A percentile compares a stretch with the other conserved stretches of the same genome.
These are phyloP conservation scores for Hyaloscypha finlandica DNA, from an alignment of 495 filamentous ascomycete species.

Conservation along the genomic window DNA sequence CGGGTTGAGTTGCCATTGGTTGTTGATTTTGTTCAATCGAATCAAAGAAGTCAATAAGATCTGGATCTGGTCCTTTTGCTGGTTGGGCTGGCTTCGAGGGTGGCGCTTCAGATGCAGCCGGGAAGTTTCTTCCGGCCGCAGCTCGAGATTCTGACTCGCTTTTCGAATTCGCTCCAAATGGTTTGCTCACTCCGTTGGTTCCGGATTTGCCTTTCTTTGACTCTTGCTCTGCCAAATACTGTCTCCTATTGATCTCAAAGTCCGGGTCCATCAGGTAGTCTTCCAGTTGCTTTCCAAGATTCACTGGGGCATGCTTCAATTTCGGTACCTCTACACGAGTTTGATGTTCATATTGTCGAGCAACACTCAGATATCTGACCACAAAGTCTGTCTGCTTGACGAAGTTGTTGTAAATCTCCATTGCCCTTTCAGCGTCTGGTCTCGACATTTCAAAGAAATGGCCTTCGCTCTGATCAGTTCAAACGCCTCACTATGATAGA, in stretches of 20 bases:
- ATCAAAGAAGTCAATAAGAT: conserved; percentile 98
- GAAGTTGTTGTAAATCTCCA: conserved; percentile 92
- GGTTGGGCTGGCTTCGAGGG: conserved; percentile 42
- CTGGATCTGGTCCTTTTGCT: conserved; percentile 66
- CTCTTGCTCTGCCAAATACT: conserved; percentile 85
- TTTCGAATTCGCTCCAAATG: conserved; percentile 18
- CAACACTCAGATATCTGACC: conserved; percentile 84
- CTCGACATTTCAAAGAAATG: conserved; percentile 99
- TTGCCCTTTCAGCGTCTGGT: conserved; percentile 86
- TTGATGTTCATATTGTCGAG: conserved; percentile 85
- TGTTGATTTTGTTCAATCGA: conserved; percentile 90
- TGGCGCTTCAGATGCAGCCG: conserved; percentile 35
- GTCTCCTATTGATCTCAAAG: conserved; percentile 90
- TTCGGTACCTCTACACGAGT: conserved; percentile 95
- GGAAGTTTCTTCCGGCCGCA: conserved; percentile 27
- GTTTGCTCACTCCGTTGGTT: conserved; percentile 33
- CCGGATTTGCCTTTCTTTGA: conserved; percentile 68
- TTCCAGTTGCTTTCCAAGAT: conserved; percentile 83
- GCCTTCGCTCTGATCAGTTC: conserved; percentile 50
- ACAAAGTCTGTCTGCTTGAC: conserved; percentile 90
- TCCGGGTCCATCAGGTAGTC: conserved; percentile 96
- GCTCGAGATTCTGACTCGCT: conserved; percentile 28
- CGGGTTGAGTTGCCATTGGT: conserved; percentile 38
- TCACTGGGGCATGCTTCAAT: conserved; percentile 94
- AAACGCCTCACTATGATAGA: not conserved